phyloP scores from a whole-genome alignment of 2,329 filamentous ascomycete species.

The Ustulina deusta region DNA sequence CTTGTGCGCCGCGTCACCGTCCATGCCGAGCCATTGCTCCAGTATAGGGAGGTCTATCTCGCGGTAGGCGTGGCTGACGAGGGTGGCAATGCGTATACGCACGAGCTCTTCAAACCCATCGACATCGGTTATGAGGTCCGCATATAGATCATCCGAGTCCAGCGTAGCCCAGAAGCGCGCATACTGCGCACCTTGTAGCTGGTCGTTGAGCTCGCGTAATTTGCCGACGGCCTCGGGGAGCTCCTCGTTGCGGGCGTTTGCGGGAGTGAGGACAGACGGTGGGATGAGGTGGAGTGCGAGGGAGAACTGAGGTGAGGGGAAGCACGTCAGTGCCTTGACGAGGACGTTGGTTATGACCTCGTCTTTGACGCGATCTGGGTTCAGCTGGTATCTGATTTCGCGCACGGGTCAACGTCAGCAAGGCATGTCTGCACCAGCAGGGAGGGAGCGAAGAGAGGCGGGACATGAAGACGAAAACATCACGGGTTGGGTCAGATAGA shows the following conservation, averaged over 20 bases:
- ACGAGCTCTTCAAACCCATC: conserved; percentile 95
- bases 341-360: conserved; percentile 99
- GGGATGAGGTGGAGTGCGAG: conserved; percentile 94
- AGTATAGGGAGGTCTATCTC: conserved; percentile 76
- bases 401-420: conserved; percentile 20
- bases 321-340: conserved; percentile 96
- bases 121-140: conserved; percentile 94
- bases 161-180: conserved; percentile 91
- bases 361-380: conserved; percentile 96
- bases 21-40: conserved; percentile 81
- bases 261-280: conserved; percentile 77
- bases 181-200: conserved; percentile 93
- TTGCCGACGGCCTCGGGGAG: conserved; percentile 92
- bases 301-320: conserved; percentile 94
- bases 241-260: conserved; percentile 65
- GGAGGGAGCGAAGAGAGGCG: neutral
- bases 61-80: conserved; percentile 84
- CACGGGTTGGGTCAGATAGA: conserved; percentile 72
- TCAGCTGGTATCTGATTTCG: conserved; percentile 90
- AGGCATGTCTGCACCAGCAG: too few species aligned
- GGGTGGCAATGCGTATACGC: conserved; percentile 87
- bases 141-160: conserved; percentile 94
- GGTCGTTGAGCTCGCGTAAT: conserved; percentile 83
- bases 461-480: conserved; percentile 11
- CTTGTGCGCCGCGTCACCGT: conserved; percentile 75